A percentile compares a stretch with the other conserved stretches of the same genome.
Conservation (phyloP, 2,329 filamentous ascomycete species). For the Clonostachys rhizophaga region DNA sequence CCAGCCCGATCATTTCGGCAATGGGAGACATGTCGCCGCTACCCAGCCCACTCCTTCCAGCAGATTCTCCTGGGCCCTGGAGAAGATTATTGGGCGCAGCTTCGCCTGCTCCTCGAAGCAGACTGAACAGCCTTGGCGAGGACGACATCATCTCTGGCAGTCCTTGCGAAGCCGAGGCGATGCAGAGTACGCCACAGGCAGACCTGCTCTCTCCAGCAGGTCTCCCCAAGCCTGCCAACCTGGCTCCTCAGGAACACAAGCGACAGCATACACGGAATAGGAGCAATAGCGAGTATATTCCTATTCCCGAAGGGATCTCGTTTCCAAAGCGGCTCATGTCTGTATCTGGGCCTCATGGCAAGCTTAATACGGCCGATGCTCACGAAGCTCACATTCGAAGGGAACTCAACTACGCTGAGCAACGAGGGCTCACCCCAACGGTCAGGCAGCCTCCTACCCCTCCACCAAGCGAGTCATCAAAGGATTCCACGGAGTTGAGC, state of each 20-base stretch:
- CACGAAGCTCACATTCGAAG: conserved; percentile 55
- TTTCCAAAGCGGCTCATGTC: conserved; percentile 65
- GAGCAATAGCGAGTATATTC: conserved; percentile 84
- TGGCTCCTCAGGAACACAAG: conserved; percentile 10
- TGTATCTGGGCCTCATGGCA: conserved; percentile 59
- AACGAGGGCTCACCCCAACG: conserved; percentile 64
- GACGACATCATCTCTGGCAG: neutral
- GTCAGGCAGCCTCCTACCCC: conserved; percentile 71
- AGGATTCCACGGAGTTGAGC: conserved; percentile 27
- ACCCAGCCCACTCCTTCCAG: conserved; percentile 66
- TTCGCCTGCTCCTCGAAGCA: conserved; percentile 16
- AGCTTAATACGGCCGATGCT: conserved; percentile 25
- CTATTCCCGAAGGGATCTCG: conserved; percentile 59
- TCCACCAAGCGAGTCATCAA: conserved; percentile 71
- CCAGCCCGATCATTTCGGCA: conserved; percentile 69
- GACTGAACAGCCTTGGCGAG: conserved; percentile 14
- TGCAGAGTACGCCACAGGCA: too few relatives aligned
- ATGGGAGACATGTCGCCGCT: conserved; percentile 77
- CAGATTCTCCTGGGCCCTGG: conserved; percentile 65
- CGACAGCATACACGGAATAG: conserved; percentile 62
- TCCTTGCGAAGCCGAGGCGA: too few relatives aligned
- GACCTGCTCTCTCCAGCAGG: neutral
- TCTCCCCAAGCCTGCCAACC: conserved; percentile 3
- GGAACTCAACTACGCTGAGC: conserved; percentile 75
- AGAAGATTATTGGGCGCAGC: conserved; percentile 19